Evolutionary conservation across 2,329 filamentous ascomycete genomes (phyloP), one percentile per base, ranked within the genome.

Genomic region (Lecanicillium sp.): DNA sequence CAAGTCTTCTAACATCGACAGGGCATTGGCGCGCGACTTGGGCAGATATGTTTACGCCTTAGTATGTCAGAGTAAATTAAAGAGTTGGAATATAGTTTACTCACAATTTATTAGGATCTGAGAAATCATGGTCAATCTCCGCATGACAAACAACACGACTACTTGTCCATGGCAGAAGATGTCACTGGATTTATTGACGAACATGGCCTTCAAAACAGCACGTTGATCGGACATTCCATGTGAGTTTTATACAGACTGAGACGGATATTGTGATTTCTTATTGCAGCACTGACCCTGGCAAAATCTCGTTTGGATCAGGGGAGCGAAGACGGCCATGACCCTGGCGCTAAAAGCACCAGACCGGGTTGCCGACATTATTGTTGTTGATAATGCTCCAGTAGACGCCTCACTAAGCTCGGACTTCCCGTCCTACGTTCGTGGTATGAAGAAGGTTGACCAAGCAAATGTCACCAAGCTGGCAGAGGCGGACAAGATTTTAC

Each of bases 181-280:
- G 82, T 96, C 10, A 80, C 84, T 47, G 73, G 77, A 37, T 97
- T 97, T 64, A 84, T 97, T 48, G 58, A 74, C 5, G 70, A 86
- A 47, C 84, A 94, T 63, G 71, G 74, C 3, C 69, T 96, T n/a
- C 70, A 76, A 37, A 71, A 86, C 23, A 74, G 84, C 2, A 89
- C 86, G 0, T 69, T 97, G 23, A 93, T 97, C 59, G 91, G 91
- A 0, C 93, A 97, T 68, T 95, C 89, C 2, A 97, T 97, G 91
- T 87, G 67, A 59, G 77, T 58, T 21, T 33, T n/a, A n/a, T n/a
- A n/a, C n/a, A n/a, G n/a, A n/a, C n/a, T n/a, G n/a, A n/a, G n/a
- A n/a, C n/a, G n/a, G n/a, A n/a, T n/a, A n/a, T n/a, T n/a, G n/a
- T n/a, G n/a, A n/a, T n/a, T 15, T 15, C 17, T 23, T 14, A 14